Conservation (phyloP, 2,329 filamentous ascomycete genomes). For the Rutstroemia sp. region DNA sequence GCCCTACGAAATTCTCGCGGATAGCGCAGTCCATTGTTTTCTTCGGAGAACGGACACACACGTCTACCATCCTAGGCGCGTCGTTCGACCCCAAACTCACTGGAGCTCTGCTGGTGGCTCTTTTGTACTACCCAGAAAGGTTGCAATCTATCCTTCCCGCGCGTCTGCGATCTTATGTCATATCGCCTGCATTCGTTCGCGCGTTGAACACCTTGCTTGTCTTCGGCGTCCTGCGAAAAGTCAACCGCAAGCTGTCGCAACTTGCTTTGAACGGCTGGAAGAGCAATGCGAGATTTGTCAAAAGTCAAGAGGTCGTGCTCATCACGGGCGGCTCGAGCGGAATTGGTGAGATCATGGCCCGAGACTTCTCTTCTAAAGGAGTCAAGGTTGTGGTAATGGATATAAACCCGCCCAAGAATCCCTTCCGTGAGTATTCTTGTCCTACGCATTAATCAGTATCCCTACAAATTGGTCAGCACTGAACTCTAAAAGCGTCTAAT, state of each 20-base stretch:
- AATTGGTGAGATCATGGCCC: slow-evolving; percentile 50
- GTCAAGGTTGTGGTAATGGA: slow-evolving; percentile 67
- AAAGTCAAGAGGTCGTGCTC: slow-evolving; percentile 61
- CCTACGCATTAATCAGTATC: neutral
- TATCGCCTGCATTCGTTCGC: slow-evolving; percentile 14
- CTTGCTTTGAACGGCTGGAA: slow-evolving; percentile 42
- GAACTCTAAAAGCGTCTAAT: slow-evolving; percentile 34
- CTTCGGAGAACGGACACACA: neutral
- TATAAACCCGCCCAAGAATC: slow-evolving; percentile 44
- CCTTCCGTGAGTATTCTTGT: slow-evolving; percentile 14
- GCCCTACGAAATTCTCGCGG: no score
- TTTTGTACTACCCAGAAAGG: slow-evolving; percentile 22
- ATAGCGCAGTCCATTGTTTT: neutral
- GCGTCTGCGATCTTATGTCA: slow-evolving; percentile 13
- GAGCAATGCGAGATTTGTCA: slow-evolving; percentile 47
- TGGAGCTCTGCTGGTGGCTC: slow-evolving; percentile 18
- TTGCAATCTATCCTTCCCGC: slow-evolving; percentile 17
- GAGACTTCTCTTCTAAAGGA: slow-evolving; percentile 52
- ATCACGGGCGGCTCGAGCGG: slow-evolving; percentile 70
- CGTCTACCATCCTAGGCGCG: neutral
- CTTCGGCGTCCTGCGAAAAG: slow-evolving; percentile 40
- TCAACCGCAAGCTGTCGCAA: slow-evolving; percentile 45
- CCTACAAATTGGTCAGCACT: neutral
- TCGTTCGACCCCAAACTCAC: slow-evolving; percentile 15
- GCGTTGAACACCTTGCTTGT: slow-evolving; percentile 34